Percentiles rank a stretch among this genome's conserved stretches.
Evolutionary conservation across 768 basidiomycete species (phyloP).

Genomic region (Auricularia cornea): DNA sequence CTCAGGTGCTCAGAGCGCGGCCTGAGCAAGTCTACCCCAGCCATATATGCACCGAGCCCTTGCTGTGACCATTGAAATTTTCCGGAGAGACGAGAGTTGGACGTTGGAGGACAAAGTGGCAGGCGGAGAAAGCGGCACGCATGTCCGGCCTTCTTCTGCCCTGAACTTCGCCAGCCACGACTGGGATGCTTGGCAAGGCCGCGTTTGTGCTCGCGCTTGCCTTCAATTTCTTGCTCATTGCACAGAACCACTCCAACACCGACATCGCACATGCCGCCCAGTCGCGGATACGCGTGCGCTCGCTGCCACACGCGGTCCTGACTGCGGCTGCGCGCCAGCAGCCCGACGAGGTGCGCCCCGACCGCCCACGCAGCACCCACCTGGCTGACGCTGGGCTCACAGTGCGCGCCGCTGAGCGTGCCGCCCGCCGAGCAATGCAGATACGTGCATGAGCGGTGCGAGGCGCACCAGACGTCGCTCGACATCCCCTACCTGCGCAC

Average conservation of each 20-base stretch:
- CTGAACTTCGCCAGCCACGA: too few relatives aligned
- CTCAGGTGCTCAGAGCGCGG: too few relatives aligned
- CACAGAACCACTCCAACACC: conserved; percentile 1
- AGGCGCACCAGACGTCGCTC: conserved; percentile 53
- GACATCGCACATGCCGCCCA: background rate
- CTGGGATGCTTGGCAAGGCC: conserved; percentile 27
- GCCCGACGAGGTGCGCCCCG: background rate
- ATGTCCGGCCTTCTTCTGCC: background rate
- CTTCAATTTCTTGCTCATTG: conserved; percentile 44
- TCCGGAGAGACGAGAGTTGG: too few relatives aligned
- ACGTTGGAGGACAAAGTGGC: too few relatives aligned
- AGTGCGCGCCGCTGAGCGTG: conserved; percentile 63
- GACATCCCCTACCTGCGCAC: conserved; percentile 56
- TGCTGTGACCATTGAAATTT: too few relatives aligned
- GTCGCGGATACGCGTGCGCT: background rate
- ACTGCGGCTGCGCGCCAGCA: background rate
- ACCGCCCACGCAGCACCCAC: background rate
- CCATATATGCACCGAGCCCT: too few relatives aligned
- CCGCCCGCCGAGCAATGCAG: conserved; percentile 51
- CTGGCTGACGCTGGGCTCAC: background rate
- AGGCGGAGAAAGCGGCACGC: background rate
- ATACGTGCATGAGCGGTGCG: conserved; percentile 54
- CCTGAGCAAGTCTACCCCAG: too few relatives aligned
- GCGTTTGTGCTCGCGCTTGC: conserved; percentile 45
- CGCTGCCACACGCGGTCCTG: background rate